Base-by-base conservation (phyloP, 805 yeast genomes). In the Suhomyces sp. region DNA sequence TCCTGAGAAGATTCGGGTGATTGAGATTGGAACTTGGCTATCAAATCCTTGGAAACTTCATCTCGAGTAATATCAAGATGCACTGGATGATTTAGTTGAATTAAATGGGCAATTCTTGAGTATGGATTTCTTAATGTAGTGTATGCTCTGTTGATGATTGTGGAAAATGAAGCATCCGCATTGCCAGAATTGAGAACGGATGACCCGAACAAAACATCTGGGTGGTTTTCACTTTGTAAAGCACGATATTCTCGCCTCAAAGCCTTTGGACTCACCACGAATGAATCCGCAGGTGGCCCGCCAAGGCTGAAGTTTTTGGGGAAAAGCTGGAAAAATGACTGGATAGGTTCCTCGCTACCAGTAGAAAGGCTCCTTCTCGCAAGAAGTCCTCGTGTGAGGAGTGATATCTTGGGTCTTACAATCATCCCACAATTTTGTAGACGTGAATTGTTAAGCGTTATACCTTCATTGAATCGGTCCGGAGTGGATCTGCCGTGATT, bases 171-270 rank as follows among this genome's bases (percentile, higher is more conserved):
- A 8, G 67, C 67, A n/a, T 48, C 44, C 8, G 33, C 53, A 24
- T 39, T 43, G 9, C 53, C 46, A 29, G 50, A 54, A 6, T 52
- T 53, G 51, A 56, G 57, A 43, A 63, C 54, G 1, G 61, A 44
- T 1, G 68, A 58, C 1, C 71, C 71, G 31, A 61, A 61, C 17
- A 71, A 71, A 53, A 76, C 74, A 70, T 93, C 99, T 0, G 99
- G 99, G 64, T 93, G 99, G 46, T 80, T 77, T 53, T 78, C 75
- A 35, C 87, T 80, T 66, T 93, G 98, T 27, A 91, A 71, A 7
- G 62, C 57, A 39, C 96, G 72, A 65, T 84, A 93, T 65, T 94
- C 98, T 52, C 82, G 79, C 48, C 96, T 79, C 46, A 93, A 75
- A 15, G 69, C 61, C 46, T 76, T 71, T 12, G 73, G 60, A 60